phyloP scores from a whole-genome alignment of 192 early-diverging fungal genomes.

The Podila clonocystis region DNA sequence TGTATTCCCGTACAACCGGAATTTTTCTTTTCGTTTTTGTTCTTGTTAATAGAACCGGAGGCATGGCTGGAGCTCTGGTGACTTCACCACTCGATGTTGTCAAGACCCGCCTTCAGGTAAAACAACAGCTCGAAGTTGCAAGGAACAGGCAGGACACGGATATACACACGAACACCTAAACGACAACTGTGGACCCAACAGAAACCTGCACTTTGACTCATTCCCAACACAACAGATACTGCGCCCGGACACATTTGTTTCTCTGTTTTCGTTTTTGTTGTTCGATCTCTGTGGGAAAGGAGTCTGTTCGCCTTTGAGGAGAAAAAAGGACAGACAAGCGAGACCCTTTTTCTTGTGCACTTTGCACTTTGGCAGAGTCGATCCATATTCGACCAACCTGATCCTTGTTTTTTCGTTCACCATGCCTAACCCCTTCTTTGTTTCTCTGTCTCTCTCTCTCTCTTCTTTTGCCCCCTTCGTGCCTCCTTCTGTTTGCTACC shows the following conservation, averaged over 20 bases:
- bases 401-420: background rate
- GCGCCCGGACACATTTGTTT: no score
- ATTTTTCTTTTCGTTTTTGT: background rate
- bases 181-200: no score
- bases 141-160: no score
- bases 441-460: constrained; percentile 1
- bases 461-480: background rate
- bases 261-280: no score
- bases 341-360: background rate
- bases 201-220: no score
- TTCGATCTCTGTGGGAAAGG: no score
- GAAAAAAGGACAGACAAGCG: background rate
- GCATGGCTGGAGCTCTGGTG: constrained; percentile 83
- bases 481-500: background rate
- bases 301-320: background rate
- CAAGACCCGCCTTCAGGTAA: constrained; percentile 92
- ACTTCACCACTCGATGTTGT: constrained; percentile 96
- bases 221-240: no score
- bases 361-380: background rate
- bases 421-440: background rate
- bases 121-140: background rate
- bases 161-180: background rate
- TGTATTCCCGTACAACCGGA: background rate
- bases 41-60: constrained; percentile 63
- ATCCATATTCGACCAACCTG: background rate